phyloP scores from a whole-genome alignment of 306 rosid species.

The Cucumis sativus region Cucumber_9930_V3 NC_026656.2:6330001-6330500 shows the following conservation, averaged over 20 bases:
- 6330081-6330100: background rate
- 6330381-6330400: too few species aligned
- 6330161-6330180: background rate
- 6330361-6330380: too few species aligned
- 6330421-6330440: too few species aligned
- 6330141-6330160: background rate
- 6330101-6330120: too few species aligned
- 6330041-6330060: slow-evolving; percentile 15
- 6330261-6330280: slow-evolving; percentile 4
- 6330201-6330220: slow-evolving; percentile 10
- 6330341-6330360: too few species aligned
- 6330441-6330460: too few species aligned
- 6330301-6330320: background rate
- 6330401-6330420: too few species aligned
- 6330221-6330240: slow-evolving; percentile 13
- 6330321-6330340: too few species aligned
- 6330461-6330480: too few species aligned
- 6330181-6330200: background rate
- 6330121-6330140: too few species aligned
- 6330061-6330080: slow-evolving; percentile 5
- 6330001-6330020: slow-evolving; percentile 9
- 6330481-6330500: too few species aligned
- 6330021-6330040: background rate
- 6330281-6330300: slow-evolving; percentile 1
- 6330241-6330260: slow-evolving; percentile 10